Percentiles rank a stretch among this genome's conserved stretches.
These are phyloP conservation scores for Colletotrichum trifolii DNA, from an alignment of 2,329 filamentous ascomycete species.

Conservation along the genomic window DNA sequence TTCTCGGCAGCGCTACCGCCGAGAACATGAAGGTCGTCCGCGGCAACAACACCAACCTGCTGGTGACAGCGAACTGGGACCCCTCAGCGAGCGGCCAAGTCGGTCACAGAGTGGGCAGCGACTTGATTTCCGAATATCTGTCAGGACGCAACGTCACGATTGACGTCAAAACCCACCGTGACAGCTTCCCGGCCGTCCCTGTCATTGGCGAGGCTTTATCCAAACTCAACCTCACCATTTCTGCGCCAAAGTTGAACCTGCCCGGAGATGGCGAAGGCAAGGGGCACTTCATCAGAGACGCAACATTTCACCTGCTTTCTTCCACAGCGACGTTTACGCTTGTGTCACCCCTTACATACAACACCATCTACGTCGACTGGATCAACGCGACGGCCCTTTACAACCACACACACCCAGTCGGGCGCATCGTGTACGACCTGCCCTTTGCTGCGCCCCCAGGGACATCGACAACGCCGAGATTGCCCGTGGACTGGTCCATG, in stretches of 20 bases:
- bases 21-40: conserved; percentile 70
- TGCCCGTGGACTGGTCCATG: conserved; percentile 86
- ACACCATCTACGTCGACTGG: conserved; percentile 79
- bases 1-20: conserved; percentile 80
- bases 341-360: conserved; percentile 78
- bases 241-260: conserved; percentile 73
- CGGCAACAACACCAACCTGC: conserved; percentile 78
- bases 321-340: conserved; percentile 89
- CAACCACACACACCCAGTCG: conserved; percentile 81
- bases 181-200: conserved; percentile 80
- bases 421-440: conserved; percentile 78
- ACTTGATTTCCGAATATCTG: conserved; percentile 85
- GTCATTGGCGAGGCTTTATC: conserved; percentile 79
- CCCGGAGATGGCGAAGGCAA: conserved; percentile 62
- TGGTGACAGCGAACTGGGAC: conserved; percentile 79
- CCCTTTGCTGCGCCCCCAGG: conserved; percentile 84
- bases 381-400: conserved; percentile 90
- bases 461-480: conserved; percentile 74
- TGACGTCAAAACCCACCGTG: conserved; percentile 76
- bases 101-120: conserved; percentile 71
- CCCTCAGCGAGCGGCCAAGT: conserved; percentile 73
- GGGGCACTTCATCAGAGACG: conserved; percentile 82
- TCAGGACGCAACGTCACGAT: conserved; percentile 89
- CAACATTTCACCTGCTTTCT: conserved; percentile 86
- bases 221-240: conserved; percentile 75